Conservation (phyloP, 2,329 filamentous ascomycete genomes). For the Xylaria multiplex region DNA sequence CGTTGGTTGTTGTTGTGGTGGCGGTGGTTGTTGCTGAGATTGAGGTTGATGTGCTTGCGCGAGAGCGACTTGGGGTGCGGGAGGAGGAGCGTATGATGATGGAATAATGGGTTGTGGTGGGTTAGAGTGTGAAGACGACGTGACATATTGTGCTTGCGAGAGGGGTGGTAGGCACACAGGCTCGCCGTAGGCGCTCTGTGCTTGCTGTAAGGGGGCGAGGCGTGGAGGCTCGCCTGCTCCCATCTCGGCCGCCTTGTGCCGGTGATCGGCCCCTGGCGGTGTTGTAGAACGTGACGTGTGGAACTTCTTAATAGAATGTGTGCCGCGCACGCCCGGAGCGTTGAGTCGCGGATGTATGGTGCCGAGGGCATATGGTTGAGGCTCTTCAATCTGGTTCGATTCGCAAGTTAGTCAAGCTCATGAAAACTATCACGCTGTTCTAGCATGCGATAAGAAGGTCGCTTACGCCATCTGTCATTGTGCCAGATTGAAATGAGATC, state of each 20-base stretch:
- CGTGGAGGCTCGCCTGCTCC: constrained; percentile 39
- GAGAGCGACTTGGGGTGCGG: constrained; percentile 31
- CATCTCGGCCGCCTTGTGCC: constrained; percentile 27
- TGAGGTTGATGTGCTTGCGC: constrained; percentile 40
- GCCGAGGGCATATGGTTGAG: constrained; percentile 44
- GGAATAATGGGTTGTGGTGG: constrained; percentile 31
- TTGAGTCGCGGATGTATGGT: constrained; percentile 44
- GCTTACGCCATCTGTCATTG: constrained; percentile 62
- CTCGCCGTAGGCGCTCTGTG: constrained; percentile 40
- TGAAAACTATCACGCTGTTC: not conserved
- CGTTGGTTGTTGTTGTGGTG: constrained; percentile 40
- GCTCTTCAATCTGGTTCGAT: constrained; percentile 38
- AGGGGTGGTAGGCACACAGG: constrained; percentile 46
- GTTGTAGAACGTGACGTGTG: constrained; percentile 41
- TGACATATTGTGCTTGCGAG: constrained; percentile 44
- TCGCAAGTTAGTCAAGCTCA: constrained; percentile 20
- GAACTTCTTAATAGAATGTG: constrained; percentile 39
- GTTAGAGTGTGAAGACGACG: constrained; percentile 30
- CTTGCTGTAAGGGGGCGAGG: constrained; percentile 44
- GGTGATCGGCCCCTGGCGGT: constrained; percentile 30
- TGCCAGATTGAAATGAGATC: constrained; percentile 54
- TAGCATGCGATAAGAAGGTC: not conserved
- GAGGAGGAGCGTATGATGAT: constrained; percentile 34
- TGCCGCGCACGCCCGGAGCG: constrained; percentile 35
- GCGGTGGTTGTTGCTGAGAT: constrained; percentile 37